A percentile compares a stretch with the other conserved stretches of the same genome.
phyloP scores from a whole-genome alignment of 73 alveolate species.

The Paramecium octaurelia region DNA sequence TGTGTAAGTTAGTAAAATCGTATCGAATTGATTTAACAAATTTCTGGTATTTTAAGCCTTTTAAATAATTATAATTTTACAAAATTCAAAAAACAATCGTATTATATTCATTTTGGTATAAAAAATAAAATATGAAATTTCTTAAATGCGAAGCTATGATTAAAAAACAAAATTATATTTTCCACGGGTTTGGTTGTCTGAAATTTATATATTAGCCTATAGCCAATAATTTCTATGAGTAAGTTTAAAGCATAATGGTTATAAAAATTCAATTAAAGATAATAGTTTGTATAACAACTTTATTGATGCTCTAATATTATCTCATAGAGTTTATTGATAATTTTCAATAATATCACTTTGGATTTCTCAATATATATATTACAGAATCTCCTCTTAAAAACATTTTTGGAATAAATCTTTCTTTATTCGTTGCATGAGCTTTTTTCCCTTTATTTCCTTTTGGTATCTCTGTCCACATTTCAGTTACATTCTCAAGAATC shows the following conservation, averaged over 20 bases:
- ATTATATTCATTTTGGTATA: too few relatives aligned
- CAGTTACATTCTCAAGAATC: constrained; percentile 82
- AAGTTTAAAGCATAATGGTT: background rate
- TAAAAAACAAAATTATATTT: too few relatives aligned
- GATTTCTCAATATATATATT: constrained; percentile 84
- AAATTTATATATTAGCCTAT: too few relatives aligned
- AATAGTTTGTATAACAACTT: background rate
- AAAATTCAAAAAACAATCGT: too few relatives aligned
- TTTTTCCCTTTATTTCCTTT: constrained; percentile 90
- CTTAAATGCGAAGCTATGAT: too few relatives aligned
- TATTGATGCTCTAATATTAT: background rate
- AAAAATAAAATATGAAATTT: too few relatives aligned
- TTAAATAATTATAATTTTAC: too few relatives aligned
- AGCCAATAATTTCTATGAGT: background rate
- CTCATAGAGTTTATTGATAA: background rate
- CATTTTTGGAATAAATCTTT: constrained; percentile 94
- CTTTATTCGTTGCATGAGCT: constrained; percentile 94
- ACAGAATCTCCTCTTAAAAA: constrained; percentile 98
- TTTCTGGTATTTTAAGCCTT: too few relatives aligned
- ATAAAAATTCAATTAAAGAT: background rate
- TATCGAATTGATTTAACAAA: too few relatives aligned
- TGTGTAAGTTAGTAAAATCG: too few relatives aligned
- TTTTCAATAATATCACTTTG: constrained; percentile 67
- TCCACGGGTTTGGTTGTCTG: too few relatives aligned
- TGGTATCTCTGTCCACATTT: constrained; percentile 97